Percentiles rank a stretch among this genome's conserved stretches.
These are phyloP conservation scores for Populus hybrid DNA, from an alignment of 441 rosid genomes.

Conservation along the genomic window DNA sequence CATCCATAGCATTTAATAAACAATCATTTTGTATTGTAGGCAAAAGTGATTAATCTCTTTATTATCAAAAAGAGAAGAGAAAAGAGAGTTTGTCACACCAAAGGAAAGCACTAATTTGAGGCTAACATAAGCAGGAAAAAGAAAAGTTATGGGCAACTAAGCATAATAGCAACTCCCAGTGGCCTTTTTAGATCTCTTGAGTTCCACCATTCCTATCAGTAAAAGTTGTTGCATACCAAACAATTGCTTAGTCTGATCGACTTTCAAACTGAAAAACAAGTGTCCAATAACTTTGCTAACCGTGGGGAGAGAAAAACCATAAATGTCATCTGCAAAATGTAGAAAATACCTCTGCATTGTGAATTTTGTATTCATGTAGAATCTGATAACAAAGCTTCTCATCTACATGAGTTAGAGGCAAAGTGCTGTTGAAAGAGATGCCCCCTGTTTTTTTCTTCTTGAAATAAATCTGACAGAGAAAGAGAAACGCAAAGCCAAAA, in stretches of 20 bases:
- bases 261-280: not conserved
- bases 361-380: slow-evolving; percentile 97
- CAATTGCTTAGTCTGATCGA: not conserved
- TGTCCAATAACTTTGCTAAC: not conserved
- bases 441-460: slow-evolving; percentile 92
- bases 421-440: too few species aligned
- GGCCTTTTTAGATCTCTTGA: not conserved
- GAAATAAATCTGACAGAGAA: slow-evolving; percentile 73
- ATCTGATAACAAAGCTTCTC: slow-evolving; percentile 99
- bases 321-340: slow-evolving; percentile 2
- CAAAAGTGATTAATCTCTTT: slow-evolving; percentile 6
- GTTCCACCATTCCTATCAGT: not conserved
- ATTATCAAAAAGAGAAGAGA: not conserved
- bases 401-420: slow-evolving; percentile 84
- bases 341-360: slow-evolving; percentile 87
- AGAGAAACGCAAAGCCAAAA: slow-evolving; percentile 20
- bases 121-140: not conserved
- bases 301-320: not conserved
- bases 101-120: not conserved
- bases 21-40: not conserved
- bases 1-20: not conserved
- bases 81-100: not conserved
- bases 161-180: not conserved
- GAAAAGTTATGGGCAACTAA: not conserved
- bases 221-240: not conserved